Base-by-base conservation (phyloP, 78 protist species). In the Guillardia theta region DNA sequence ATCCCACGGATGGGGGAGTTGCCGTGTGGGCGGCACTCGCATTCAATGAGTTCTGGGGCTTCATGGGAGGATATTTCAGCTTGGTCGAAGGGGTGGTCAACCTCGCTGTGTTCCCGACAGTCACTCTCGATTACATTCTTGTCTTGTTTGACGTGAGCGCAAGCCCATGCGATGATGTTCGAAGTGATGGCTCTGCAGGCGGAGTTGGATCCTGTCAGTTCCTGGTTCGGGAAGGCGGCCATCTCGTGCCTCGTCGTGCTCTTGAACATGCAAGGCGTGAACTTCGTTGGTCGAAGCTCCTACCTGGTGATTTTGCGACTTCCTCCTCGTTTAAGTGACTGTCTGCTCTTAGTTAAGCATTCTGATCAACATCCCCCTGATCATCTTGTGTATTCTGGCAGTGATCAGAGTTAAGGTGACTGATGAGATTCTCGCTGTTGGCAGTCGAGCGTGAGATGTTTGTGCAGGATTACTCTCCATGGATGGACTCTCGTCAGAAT, bases 1-100 rank as follows among this genome's bases (percentile, higher is more conserved):
- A 70, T 33, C 83, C 83, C 45, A 33, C 83, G 9, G 83, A 70
- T 18, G 83, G 83, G 6, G 83, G 83, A 24, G 41, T 80, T 15
- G 46, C 90, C 4, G 90, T 80, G 33, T 80, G 90, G 90, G 90
- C 90, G 4, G 43, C 43, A 0, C 33, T 80, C 4, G 90, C 90
- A 2, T 80, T 39, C 53, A 44, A 39, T 24, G 90, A 80, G 48
- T 80, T 80, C 90, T 80, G 90, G 90, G 90, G 90, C n/a, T 80
- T 80, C 48, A 39, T 44, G 48, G 90, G 90, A 27, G 90, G 48
- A 5, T 43, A 43, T 30, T 80, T 4, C 9, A 10, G 53, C 24
- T 30, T 5, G 53, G 48, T 80, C 4, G 90, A 80, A 30, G 90
- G 90, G 43, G 21, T 12, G 2, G 90, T 44, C 43, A 80, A 39